A percentile compares a stretch with the other conserved stretches of the same genome.
These are phyloP conservation scores for Curvularia eragrostidis DNA, from an alignment of 2,329 filamentous ascomycete species.

Conservation along the genomic window DNA sequence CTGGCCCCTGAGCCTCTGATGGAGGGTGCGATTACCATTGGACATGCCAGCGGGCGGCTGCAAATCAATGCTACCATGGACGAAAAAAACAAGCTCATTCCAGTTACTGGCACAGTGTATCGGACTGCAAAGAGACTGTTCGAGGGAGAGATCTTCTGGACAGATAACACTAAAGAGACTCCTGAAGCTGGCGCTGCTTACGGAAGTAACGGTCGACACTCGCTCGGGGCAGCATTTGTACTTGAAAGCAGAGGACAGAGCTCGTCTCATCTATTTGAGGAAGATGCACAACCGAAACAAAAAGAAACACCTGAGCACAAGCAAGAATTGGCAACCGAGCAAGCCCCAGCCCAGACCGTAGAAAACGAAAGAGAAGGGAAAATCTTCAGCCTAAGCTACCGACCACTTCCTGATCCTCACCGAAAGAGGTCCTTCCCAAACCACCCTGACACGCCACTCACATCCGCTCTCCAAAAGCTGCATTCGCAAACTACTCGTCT, in stretches of 20 bases:
- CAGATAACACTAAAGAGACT: constrained; percentile 10
- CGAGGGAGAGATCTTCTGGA: constrained; percentile 43
- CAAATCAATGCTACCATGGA: constrained; percentile 47
- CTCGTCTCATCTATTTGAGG: constrained; percentile 20
- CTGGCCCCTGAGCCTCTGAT: constrained; percentile 35
- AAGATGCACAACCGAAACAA: constrained; percentile 1
- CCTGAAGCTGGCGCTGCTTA: constrained; percentile 6
- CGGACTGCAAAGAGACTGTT: constrained; percentile 49
- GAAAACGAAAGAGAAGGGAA: constrained; percentile 8
- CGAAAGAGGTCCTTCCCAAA: constrained; percentile 3
- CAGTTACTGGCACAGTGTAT: constrained; percentile 43
- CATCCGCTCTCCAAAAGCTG: constrained; percentile 6
- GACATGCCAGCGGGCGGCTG: constrained; percentile 49
- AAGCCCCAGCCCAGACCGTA: constrained; percentile 1
- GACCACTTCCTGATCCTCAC: constrained; percentile 11
- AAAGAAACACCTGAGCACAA: neutral
- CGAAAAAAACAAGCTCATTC: constrained; percentile 28
- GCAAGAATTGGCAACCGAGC: constrained; percentile 1
- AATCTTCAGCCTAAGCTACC: constrained; percentile 2
- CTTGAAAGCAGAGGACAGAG: constrained; percentile 20
- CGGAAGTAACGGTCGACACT: constrained; percentile 20
- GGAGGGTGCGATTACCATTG: constrained; percentile 47
- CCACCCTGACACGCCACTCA: constrained; percentile 4
- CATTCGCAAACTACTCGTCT: constrained; percentile 3
- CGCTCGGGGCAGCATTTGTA: constrained; percentile 33